Evolutionary conservation across 179 eudicot genomes (phyloP), one percentile per base, ranked within the genome.

Genomic region (Silene noctiflora): DNA sequence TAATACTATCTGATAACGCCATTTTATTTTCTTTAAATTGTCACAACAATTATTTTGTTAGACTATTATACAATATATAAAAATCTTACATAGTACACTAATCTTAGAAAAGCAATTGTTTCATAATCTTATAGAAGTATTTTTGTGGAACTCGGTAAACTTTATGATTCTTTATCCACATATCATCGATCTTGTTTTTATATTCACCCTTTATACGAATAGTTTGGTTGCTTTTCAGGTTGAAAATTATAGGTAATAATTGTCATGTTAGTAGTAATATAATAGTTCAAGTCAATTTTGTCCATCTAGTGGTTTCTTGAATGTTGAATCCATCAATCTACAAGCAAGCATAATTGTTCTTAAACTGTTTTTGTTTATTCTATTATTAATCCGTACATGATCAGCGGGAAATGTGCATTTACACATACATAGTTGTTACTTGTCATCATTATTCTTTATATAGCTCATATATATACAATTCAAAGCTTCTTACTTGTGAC

Each of bases 211-310:
- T 51, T 20, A n/a, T 61, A n/a, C n/a, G n/a, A n/a, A n/a, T n/a
- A 22, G 65, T 11, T 9, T 61, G 0, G 65, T 8, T 61, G 67
- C 67, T 62, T 62, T 62, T 22, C 22, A 62, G 31, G 35, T 62
- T 62, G 17, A 11, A 62, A 62, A 25, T 62, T 12, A 62, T 1
- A 0, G 31, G 25, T 62, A 62, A 22, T 25, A 62, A 62, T 62
- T 62, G 33, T 27, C 17, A 62, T 62, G 67, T 62, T 62, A 62
- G 35, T 2, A 11, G 31, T 62, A 12, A 62, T 62, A 62, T 10
- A 22, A 62, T 58, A 39, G 53, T 69, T 20, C 46, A 69, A 77
- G 75, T 70, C 79, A 77, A 77, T 77, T 62, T 42, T 55, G 51
- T 63, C 42, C 42, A 16, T 64, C 58, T 69, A 48, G 16, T 10